Conservation (phyloP, 176 grass and related monocot genomes). For the Rhynchospora pubera region DNA sequence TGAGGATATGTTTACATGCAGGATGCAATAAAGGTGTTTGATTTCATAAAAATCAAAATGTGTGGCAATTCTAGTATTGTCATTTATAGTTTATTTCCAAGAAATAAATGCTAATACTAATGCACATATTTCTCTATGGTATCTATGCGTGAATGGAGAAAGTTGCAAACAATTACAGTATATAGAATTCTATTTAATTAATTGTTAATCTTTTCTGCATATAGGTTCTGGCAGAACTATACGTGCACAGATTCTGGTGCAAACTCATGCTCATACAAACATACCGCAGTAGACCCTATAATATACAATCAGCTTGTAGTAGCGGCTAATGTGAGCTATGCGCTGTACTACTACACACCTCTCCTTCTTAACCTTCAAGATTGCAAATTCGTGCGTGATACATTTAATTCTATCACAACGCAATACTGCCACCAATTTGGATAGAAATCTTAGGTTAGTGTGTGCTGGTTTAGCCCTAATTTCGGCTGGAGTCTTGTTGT, state of each 20-base stretch:
- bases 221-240: constrained; percentile 79
- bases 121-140: not conserved
- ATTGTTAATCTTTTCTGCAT: not conserved
- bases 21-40: not conserved
- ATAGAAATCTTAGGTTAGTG: constrained; percentile 41
- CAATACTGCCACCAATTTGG: constrained; percentile 54
- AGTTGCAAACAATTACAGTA: not conserved
- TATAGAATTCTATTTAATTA: not conserved
- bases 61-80: not conserved
- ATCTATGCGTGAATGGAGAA: not conserved
- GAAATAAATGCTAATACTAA: not conserved
- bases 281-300: constrained; percentile 37
- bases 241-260: constrained; percentile 39
- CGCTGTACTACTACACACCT: constrained; percentile 64
- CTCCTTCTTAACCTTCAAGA: constrained; percentile 76
- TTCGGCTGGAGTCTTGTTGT: constrained; percentile 33
- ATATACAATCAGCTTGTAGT: constrained; percentile 49
- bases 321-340: constrained; percentile 75
- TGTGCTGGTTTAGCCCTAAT: constrained; percentile 46
- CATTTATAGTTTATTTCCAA: not conserved
- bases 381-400: constrained; percentile 82
- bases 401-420: constrained; percentile 48
- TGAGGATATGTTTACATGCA: not conserved
- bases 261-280: constrained; percentile 32
- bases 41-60: not conserved